These are phyloP conservation scores for Mariannaea elegans DNA, from an alignment of 2,329 filamentous ascomycete species.

Conservation along the genomic window DNA sequence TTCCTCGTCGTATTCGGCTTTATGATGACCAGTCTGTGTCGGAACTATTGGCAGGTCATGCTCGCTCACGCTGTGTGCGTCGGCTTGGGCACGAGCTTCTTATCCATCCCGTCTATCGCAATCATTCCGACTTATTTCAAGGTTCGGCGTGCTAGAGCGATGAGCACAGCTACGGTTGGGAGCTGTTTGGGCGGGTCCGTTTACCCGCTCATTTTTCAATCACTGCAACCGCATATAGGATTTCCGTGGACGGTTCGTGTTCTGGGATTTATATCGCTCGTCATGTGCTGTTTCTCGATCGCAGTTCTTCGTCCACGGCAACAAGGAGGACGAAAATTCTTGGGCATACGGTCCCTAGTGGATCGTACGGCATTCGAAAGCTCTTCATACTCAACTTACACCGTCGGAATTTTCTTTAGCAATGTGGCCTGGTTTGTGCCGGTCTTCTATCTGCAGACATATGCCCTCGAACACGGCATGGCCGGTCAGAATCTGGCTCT, in stretches of 20 bases:
- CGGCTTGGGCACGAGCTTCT: constrained; percentile 48
- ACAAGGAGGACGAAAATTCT: background rate
- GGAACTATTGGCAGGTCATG: constrained; percentile 53
- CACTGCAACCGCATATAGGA: constrained; percentile 43
- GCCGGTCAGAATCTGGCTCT: constrained; percentile 18
- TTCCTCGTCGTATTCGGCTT: constrained; percentile 50
- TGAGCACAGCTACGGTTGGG: constrained; percentile 53
- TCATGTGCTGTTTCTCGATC: constrained; percentile 38
- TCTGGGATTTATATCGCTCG: constrained; percentile 40
- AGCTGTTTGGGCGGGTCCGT: constrained; percentile 50
- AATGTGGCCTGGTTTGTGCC: constrained; percentile 42
- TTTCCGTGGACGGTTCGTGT: constrained; percentile 17
- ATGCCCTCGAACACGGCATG: constrained; percentile 47
- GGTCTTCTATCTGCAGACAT: constrained; percentile 56
- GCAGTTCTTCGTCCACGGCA: constrained; percentile 11
- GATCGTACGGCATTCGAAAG: constrained; percentile 14
- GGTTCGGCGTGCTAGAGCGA: constrained; percentile 38
- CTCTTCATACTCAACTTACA: constrained; percentile 5
- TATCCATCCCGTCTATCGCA: constrained; percentile 48
- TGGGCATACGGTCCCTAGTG: background rate
- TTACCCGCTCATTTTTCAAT: constrained; percentile 50
- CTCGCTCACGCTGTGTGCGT: constrained; percentile 51
- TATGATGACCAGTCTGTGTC: constrained; percentile 57
- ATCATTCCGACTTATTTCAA: constrained; percentile 53
- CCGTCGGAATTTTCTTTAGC: constrained; percentile 15